Percentiles rank a stretch among this genome's conserved stretches.
These are phyloP conservation scores for Globisporangium apiculatum DNA, from an alignment of 352 stramenopile genomes.

Conservation along the genomic window DNA sequence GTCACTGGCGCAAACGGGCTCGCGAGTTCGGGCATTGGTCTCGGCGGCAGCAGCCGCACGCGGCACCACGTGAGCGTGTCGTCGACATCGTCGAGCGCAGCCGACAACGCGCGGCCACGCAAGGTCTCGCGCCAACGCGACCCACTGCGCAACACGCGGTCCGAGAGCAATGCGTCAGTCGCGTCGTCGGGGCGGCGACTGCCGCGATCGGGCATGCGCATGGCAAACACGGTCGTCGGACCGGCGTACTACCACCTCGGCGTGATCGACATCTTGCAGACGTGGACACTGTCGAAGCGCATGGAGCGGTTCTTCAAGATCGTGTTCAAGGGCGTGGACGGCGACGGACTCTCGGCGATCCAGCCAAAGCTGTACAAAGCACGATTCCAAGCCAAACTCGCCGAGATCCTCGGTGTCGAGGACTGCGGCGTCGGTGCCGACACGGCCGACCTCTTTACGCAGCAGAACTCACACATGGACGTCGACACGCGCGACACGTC, in stretches of 20 bases:
- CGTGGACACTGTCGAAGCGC: constrained; percentile 83
- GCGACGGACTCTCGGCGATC: constrained; percentile 79
- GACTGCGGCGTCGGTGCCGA: constrained; percentile 42
- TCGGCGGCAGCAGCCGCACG: background rate
- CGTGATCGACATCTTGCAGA: constrained; percentile 90
- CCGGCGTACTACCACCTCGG: constrained; percentile 88
- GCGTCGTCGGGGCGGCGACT: constrained; percentile 60
- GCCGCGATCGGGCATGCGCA: constrained; percentile 75
- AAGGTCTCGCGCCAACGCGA: constrained; percentile 57
- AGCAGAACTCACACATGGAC: constrained; percentile 88
- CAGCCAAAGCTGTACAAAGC: constrained; percentile 75
- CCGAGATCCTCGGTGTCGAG: constrained; percentile 79
- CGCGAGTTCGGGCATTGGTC: background rate
- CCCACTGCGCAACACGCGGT: constrained; percentile 29
- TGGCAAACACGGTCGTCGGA: constrained; percentile 81
- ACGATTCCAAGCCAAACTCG: constrained; percentile 84
- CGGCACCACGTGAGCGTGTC: constrained; percentile 67
- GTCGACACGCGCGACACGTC: constrained; percentile 60
- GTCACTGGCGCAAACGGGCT: background rate
- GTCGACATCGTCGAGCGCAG: constrained; percentile 23
- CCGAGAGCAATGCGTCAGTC: constrained; percentile 54
- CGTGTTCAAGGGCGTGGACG: constrained; percentile 70
- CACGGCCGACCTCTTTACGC: constrained; percentile 47
- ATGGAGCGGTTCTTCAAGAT: constrained; percentile 88
- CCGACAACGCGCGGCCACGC: constrained; percentile 17